A percentile compares a stretch with the other conserved stretches of the same genome.
These are phyloP conservation scores for Escallonia herrerae DNA, from an alignment of 129 eudicot species.

Conservation along the genomic window DNA sequence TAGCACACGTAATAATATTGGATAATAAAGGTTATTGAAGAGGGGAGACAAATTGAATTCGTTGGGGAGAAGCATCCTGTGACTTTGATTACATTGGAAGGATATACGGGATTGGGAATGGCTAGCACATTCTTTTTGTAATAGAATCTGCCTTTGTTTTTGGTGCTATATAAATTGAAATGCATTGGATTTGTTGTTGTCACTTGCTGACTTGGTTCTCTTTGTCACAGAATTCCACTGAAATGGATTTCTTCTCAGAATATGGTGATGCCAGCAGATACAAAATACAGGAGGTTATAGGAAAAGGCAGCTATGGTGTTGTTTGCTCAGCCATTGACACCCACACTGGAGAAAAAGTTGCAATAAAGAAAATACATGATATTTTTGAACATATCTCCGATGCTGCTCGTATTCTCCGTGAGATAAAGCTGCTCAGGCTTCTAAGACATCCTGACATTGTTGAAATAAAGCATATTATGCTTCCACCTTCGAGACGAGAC, in stretches of 20 bases:
- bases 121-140: too few relatives aligned
- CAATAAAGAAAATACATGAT: conserved; percentile 81
- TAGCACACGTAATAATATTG: too few relatives aligned
- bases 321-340: conserved; percentile 91
- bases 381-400: conserved; percentile 85
- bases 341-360: conserved; percentile 83
- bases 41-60: too few relatives aligned
- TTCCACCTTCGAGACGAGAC: conserved; percentile 86
- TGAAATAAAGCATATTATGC: conserved; percentile 80
- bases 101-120: too few relatives aligned
- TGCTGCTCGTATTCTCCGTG: conserved; percentile 85
- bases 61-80: too few relatives aligned
- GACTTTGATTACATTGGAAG: too few relatives aligned
- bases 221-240: conserved; percentile 51
- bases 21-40: too few relatives aligned
- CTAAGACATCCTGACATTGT: conserved; percentile 84
- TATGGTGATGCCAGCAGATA: conserved; percentile 79
- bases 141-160: too few relatives aligned
- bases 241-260: conserved; percentile 74
- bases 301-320: conserved; percentile 96
- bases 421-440: conserved; percentile 81
- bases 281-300: conserved; percentile 69
- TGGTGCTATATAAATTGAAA: neutral
- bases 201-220: conserved; percentile 2
- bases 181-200: neutral